Conservation (phyloP, 352 stramenopile genomes). For the Pythium dissimile region DNA sequence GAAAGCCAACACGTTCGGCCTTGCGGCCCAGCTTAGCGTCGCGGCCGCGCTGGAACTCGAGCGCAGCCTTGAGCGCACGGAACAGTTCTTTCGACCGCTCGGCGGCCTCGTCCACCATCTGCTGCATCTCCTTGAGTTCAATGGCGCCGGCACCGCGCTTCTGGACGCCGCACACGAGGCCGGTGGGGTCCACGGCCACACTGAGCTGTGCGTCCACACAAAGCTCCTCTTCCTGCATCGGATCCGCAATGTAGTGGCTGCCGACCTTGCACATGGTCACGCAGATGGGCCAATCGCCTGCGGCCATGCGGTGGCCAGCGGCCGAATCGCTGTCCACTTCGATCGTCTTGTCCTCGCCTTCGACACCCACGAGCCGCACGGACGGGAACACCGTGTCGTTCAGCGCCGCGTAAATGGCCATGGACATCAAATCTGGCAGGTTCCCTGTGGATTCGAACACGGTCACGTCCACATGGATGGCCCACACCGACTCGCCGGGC, state of each 20-base stretch:
- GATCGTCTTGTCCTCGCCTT: slow-evolving; percentile 72
- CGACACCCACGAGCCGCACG: slow-evolving; percentile 65
- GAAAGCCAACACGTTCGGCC: slow-evolving; percentile 64
- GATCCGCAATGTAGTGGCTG: slow-evolving; percentile 61
- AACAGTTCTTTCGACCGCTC: slow-evolving; percentile 65
- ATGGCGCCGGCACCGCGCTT: slow-evolving; percentile 69
- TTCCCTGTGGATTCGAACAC: slow-evolving; percentile 80
- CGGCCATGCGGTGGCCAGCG: slow-evolving; percentile 46
- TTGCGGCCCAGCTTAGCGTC: slow-evolving; percentile 44
- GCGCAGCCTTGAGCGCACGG: slow-evolving; percentile 42
- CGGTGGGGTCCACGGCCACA: slow-evolving; percentile 57
- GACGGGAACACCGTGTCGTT: slow-evolving; percentile 75
- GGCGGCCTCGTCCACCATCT: slow-evolving; percentile 74
- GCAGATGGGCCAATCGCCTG: slow-evolving; percentile 61
- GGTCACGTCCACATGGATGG: slow-evolving; percentile 68
- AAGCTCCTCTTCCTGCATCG: slow-evolving; percentile 72
- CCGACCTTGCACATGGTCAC: slow-evolving; percentile 76
- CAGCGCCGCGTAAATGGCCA: slow-evolving; percentile 77
- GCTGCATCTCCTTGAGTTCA: slow-evolving; percentile 73
- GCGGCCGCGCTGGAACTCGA: slow-evolving; percentile 44
- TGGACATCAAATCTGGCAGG: slow-evolving; percentile 68
- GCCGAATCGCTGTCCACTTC: slow-evolving; percentile 74
- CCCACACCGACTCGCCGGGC: slow-evolving; percentile 70
- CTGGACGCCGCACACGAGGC: slow-evolving; percentile 65
- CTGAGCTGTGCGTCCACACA: slow-evolving; percentile 73